These are phyloP conservation scores for Aurifilum marmelostoma DNA, from an alignment of 2,329 filamentous ascomycete species.

Conservation along the genomic window DNA sequence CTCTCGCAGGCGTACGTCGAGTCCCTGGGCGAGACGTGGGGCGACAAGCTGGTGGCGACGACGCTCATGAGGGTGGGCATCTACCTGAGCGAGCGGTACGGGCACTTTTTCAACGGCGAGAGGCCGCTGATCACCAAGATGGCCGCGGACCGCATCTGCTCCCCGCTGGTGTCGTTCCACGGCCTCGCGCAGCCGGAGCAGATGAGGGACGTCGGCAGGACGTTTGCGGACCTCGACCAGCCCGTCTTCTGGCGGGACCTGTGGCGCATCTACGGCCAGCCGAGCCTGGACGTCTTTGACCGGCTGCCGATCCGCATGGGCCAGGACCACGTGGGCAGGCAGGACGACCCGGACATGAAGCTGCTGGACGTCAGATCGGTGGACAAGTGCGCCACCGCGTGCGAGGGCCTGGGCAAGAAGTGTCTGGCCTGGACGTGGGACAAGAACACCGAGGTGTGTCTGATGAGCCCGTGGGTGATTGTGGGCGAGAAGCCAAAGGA, in stretches of 20 bases:
- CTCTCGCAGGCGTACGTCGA: constrained; percentile 50
- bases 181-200: constrained; percentile 47
- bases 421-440: constrained; percentile 60
- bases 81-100: constrained; percentile 59
- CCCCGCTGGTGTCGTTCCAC: constrained; percentile 59
- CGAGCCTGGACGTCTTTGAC: constrained; percentile 44
- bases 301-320: constrained; percentile 42
- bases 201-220: constrained; percentile 50
- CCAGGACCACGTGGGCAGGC: constrained; percentile 55
- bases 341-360: constrained; percentile 47
- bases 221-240: constrained; percentile 42
- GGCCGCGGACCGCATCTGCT: constrained; percentile 53
- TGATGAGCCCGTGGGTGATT: constrained; percentile 54
- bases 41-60: constrained; percentile 57
- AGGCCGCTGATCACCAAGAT: constrained; percentile 53
- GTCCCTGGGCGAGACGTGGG: constrained; percentile 56
- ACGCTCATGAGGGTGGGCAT: constrained; percentile 57
- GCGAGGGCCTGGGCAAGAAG: constrained; percentile 41
- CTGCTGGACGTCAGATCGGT: constrained; percentile 40
- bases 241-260: constrained; percentile 56
- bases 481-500: constrained; percentile 44
- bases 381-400: constrained; percentile 49
- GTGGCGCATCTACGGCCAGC: constrained; percentile 51
- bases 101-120: constrained; percentile 60
- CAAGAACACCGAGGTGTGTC: constrained; percentile 43